Evolutionary conservation across 176 grass and related monocot species (phyloP).

Genomic region (Puya raimondii): DNA sequence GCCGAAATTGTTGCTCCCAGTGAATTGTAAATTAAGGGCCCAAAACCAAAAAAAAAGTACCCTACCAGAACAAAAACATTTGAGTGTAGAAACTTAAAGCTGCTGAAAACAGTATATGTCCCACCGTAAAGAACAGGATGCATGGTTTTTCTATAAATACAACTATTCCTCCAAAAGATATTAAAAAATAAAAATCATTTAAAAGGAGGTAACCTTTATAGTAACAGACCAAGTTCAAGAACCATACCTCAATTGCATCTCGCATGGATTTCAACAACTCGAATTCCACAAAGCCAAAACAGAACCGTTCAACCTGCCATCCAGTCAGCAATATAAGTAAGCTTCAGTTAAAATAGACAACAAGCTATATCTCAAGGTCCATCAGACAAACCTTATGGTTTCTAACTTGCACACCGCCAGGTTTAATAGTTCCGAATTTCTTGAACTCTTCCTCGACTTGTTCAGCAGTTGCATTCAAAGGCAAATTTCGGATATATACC

Average conservation of each 20-base stretch:
- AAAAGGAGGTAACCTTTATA: no score
- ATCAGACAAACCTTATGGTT: constrained; percentile 52
- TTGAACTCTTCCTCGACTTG: constrained; percentile 70
- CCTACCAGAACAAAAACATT: no score
- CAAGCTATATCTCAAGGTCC: background rate
- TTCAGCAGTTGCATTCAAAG: constrained; percentile 43
- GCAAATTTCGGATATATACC: constrained; percentile 71
- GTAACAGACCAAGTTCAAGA: background rate
- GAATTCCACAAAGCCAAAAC: constrained; percentile 82
- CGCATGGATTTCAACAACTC: constrained; percentile 53
- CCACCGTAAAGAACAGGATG: no score
- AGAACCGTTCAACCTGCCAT: constrained; percentile 22
- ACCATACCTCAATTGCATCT: constrained; percentile 65
- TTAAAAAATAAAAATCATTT: no score
- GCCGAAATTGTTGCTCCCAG: no score
- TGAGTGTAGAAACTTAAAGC: no score
- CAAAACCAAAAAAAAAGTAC: no score
- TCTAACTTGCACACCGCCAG: constrained; percentile 71
- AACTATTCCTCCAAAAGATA: no score
- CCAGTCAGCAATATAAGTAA: background rate
- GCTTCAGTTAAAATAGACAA: background rate
- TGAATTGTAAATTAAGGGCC: no score
- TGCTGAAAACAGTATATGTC: no score
- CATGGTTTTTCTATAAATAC: no score
- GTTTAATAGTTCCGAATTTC: constrained; percentile 76